Conservation (phyloP, 129 eudicot species). For the Escallonia herrerae region DNA sequence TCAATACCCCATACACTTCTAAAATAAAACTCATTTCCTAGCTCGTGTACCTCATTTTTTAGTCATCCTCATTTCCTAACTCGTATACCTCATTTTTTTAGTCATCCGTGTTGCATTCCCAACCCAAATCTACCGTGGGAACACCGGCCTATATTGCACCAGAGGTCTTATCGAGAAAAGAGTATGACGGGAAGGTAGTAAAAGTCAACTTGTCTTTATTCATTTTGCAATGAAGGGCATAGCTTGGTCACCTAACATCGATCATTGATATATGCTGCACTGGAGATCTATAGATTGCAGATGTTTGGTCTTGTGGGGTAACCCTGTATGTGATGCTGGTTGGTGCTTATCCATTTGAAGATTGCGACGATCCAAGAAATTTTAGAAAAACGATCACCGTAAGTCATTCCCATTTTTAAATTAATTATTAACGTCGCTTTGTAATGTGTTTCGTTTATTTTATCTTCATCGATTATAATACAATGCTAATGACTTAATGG, state of each 20-base stretch:
- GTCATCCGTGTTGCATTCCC: constrained; percentile 89
- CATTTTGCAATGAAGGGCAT: not conserved
- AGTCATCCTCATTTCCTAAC: not conserved
- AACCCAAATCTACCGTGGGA: constrained; percentile 93
- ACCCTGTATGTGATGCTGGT: constrained; percentile 91
- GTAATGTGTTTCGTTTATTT: not conserved
- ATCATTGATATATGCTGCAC: constrained; percentile 5
- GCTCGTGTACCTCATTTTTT: not conserved
- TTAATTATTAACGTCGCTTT: not conserved
- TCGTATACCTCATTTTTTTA: not conserved
- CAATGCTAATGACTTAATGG: not conserved
- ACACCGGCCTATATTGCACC: constrained; percentile 99
- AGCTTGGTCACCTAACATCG: constrained; percentile 7
- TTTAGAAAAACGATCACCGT: constrained; percentile 73
- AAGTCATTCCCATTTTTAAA: constrained; percentile 12
- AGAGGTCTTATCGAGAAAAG: constrained; percentile 71
- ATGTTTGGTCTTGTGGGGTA: constrained; percentile 99
- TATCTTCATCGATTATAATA: not conserved
- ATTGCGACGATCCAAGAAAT: constrained; percentile 83
- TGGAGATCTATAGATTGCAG: constrained; percentile 49
- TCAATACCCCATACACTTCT: not conserved
- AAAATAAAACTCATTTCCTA: not conserved
- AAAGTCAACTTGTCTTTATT: not conserved
- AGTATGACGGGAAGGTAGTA: constrained; percentile 85
- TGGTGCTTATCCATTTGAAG: constrained; percentile 97